Evolutionary conservation across 768 basidiomycete species (phyloP).

Genomic region (Dendrothele bispora): DNA sequence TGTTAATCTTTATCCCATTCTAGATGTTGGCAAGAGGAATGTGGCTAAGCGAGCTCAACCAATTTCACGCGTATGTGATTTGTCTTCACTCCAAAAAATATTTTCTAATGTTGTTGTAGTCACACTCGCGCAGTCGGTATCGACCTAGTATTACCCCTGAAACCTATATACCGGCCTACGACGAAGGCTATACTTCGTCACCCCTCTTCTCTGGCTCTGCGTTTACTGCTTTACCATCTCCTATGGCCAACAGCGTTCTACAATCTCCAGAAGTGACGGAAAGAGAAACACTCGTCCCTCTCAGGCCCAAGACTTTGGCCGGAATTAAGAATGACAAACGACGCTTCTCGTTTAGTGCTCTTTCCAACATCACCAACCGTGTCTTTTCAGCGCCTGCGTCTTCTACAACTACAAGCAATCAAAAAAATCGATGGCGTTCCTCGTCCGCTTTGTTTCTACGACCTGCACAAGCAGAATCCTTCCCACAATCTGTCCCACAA

Average conservation of each 20-base stretch:
- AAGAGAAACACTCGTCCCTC: background rate
- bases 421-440: too few species aligned
- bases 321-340: conserved; percentile 39
- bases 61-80: too few species aligned
- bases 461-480: too few species aligned
- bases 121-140: conserved; percentile 9
- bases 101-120: too few species aligned
- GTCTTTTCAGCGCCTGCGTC: background rate
- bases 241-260: conserved; percentile 4
- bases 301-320: conserved; percentile 18
- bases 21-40: too few species aligned
- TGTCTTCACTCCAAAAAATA: too few species aligned
- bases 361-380: conserved; percentile 12
- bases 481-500: background rate
- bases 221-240: conserved; percentile 16
- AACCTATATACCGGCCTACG: conserved; percentile 13
- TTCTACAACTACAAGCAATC: background rate
- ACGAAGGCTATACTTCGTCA: too few species aligned
- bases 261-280: background rate
- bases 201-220: background rate
- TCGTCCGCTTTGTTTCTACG: too few species aligned
- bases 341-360: conserved; percentile 33
- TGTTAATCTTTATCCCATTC: too few species aligned
- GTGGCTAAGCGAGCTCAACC: too few species aligned
- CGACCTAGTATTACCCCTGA: conserved; percentile 19